These are phyloP conservation scores for Amorphotheca resinae DNA, from an alignment of 495 filamentous ascomycete genomes.

Conservation along the genomic window DNA sequence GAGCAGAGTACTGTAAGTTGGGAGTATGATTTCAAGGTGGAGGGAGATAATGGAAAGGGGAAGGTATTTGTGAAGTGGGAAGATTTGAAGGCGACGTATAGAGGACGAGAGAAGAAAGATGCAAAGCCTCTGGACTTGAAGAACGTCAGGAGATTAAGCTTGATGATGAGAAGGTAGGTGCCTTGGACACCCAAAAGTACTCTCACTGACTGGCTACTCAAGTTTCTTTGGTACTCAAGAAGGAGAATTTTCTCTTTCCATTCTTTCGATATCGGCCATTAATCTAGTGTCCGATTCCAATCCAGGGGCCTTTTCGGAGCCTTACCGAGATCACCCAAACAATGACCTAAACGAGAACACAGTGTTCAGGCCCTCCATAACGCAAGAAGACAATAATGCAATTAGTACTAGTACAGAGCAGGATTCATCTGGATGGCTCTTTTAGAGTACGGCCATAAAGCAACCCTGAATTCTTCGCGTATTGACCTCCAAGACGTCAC, in stretches of 20 bases:
- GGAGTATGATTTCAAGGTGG: conserved; percentile 38
- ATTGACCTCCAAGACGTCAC: no score
- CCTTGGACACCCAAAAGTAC: not conserved
- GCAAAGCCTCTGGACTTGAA: conserved; percentile 39
- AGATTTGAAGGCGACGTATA: conserved; percentile 56
- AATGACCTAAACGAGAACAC: not conserved
- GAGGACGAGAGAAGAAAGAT: conserved; percentile 51
- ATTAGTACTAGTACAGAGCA: no score
- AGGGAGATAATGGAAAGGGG: conserved; percentile 8
- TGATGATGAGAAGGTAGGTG: conserved; percentile 69
- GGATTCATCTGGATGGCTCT: no score
- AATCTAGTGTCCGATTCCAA: not conserved
- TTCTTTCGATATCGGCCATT: conserved; percentile 39
- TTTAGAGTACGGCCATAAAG: no score
- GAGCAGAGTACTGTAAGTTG: conserved; percentile 48
- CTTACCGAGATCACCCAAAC: conserved; percentile 12
- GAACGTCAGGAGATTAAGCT: conserved; percentile 49
- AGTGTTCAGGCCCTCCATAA: not conserved
- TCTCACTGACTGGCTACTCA: conserved; percentile 4
- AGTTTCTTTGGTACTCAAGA: conserved; percentile 70
- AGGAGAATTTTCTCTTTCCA: conserved; percentile 48
- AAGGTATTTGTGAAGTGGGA: conserved; percentile 42
- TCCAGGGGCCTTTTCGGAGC: not conserved
- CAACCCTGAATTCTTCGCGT: no score
- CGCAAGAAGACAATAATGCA: no score